Evolutionary conservation across 192 early-diverging fungal species (phyloP), one percentile per base, ranked within the genome.

Genomic region (Ambispora gerdemannii): DNA sequence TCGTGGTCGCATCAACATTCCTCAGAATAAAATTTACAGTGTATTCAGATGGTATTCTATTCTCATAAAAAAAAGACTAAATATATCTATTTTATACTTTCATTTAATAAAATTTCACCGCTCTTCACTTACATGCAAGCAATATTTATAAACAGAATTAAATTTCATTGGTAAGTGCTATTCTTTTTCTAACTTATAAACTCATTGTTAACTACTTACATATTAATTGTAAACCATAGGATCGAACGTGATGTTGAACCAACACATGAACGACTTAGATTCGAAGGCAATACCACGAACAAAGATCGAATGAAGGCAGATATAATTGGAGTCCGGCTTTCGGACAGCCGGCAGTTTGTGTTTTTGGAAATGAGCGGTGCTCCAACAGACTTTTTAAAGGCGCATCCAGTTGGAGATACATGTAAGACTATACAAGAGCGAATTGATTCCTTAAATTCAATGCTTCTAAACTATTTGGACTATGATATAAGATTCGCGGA

Each of bases 361-460:
- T 61, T 61, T 61, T 61, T 61, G 28, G 59, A 61, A 61, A 61
- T 61, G 59, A 61, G 59, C 31, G 59, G 59, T 15, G 59, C 59
- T 30, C 59, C 59, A 3, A 61, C 59, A 28, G 59, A 61, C 4
- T 61, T 61, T 34, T 61, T 61, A 61, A 61, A 61, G 20, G 20
- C 15, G 6, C 59, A 61, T 31, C 20, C 52, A 55, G 49, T 70
- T 43, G 25, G 30, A 0, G 53, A 70, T 58, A 32, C 35, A 25
- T 28, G 8, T 59, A 70, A 70, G 10, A 59, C 55, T 27, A 36
- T 70, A 10, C 52, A 52, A 49, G 53, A 70, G 27, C 1, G 34
- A 70, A 70, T 70, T 56, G 36, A 70, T 59, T 35, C 55, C 34
- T n/a, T n/a, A n/a, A n/a, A n/a, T n/a, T n/a, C n/a, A n/a, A n/a